phyloP scores from a whole-genome alignment of 495 filamentous ascomycete genomes.

The Penicillium riverlandense region DNA sequence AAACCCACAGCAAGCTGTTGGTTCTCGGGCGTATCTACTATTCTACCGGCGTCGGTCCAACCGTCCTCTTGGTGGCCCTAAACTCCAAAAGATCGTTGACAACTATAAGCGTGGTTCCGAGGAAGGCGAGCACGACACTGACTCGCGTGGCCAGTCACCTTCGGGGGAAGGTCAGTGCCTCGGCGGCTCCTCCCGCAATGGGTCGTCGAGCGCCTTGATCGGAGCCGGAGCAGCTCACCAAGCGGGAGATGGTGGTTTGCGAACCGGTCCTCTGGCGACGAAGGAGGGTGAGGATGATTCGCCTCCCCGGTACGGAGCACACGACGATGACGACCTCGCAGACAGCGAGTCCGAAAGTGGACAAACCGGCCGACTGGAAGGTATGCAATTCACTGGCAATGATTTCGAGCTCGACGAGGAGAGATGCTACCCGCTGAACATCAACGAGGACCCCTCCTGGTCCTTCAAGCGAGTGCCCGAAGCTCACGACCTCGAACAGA shows the following conservation, averaged over 20 bases:
- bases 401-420: constrained; percentile 12
- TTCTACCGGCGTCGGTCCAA: constrained; percentile 89
- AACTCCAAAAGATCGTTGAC: constrained; percentile 60
- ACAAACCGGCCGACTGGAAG: constrained; percentile 8
- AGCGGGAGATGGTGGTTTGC: constrained; percentile 55
- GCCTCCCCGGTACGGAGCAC: too few species aligned
- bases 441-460: constrained; percentile 24
- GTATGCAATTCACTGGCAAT: constrained; percentile 29
- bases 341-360: constrained; percentile 2
- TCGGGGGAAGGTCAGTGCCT: constrained; percentile 80
- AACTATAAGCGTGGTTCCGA: constrained; percentile 33
- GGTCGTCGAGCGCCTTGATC: constrained; percentile 75
- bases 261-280: constrained; percentile 24
- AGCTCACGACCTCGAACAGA: constrained; percentile 28
- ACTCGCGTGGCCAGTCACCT: constrained; percentile 44
- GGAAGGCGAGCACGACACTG: constrained; percentile 37
- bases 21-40: constrained; percentile 75
- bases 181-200: constrained; percentile 78
- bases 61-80: constrained; percentile 67
- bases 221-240: constrained; percentile 69
- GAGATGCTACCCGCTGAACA: constrained; percentile 16
- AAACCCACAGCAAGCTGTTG: constrained; percentile 50
- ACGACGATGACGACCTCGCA: constrained; percentile 7
- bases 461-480: constrained; percentile 27
- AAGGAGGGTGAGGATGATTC: constrained; percentile 16